These are phyloP conservation scores for Apiospora rasikravindrae DNA, from an alignment of 2,329 filamentous ascomycete genomes.

Conservation along the genomic window DNA sequence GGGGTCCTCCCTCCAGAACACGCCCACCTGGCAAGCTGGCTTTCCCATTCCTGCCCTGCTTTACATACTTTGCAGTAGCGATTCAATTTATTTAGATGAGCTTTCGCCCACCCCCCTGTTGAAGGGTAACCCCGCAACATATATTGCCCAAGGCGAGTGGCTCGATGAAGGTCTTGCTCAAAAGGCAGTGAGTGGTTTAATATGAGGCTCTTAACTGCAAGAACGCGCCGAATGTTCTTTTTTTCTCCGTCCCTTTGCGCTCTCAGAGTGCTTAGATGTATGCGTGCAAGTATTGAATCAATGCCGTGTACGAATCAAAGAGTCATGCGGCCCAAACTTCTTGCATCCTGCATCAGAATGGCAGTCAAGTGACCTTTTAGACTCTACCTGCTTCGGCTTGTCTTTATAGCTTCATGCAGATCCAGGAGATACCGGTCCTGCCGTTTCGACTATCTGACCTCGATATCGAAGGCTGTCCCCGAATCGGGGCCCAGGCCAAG, in stretches of 20 bases:
- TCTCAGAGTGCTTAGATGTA: background rate
- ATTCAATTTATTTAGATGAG: background rate
- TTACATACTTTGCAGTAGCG: background rate
- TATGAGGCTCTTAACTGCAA: background rate
- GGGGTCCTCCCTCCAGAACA: background rate
- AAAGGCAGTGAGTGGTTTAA: background rate
- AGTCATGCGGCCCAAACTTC: background rate
- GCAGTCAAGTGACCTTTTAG: background rate
- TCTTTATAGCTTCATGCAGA: background rate
- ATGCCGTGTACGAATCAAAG: background rate
- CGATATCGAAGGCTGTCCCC: background rate
- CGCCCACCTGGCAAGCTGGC: background rate
- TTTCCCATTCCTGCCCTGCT: background rate
- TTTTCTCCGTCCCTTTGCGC: background rate
- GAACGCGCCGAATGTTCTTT: background rate
- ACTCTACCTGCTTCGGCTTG: background rate
- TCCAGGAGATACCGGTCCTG: background rate
- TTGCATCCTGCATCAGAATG: background rate
- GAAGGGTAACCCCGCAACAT: background rate
- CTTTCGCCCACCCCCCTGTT: background rate
- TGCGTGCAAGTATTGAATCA: background rate
- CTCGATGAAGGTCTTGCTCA: background rate
- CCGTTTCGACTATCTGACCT: background rate
- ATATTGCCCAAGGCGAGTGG: background rate
- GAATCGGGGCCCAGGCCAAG: background rate